phyloP scores from a whole-genome alignment of 176 grass and related monocot genomes.

The Thalia dealbata region DNA sequence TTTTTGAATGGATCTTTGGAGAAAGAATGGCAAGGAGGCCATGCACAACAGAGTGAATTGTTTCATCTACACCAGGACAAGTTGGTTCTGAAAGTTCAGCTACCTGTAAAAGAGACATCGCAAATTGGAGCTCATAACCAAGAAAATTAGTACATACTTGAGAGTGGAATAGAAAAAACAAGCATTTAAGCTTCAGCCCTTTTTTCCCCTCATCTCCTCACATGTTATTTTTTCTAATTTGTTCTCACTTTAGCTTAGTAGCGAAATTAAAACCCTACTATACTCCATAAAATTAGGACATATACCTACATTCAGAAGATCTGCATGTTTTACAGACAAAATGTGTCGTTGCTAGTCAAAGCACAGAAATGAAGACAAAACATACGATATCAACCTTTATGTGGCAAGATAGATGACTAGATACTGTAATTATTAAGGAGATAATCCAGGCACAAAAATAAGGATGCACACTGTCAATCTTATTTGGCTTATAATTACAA shows the following conservation, averaged over 20 bases:
- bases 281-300: no score
- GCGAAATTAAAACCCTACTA: no score
- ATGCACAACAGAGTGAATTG: slow-evolving; percentile 89
- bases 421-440: not conserved
- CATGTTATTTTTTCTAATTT: not conserved
- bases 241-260: no score
- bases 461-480: not conserved
- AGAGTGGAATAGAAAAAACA: not conserved
- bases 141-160: slow-evolving; percentile 2
- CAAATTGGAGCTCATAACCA: not conserved
- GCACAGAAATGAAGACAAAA: not conserved
- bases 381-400: not conserved
- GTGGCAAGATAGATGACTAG: not conserved
- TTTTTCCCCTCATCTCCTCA: not conserved
- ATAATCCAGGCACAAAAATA: not conserved
- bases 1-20: slow-evolving; percentile 77
- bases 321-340: no score
- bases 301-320: no score
- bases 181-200: no score
- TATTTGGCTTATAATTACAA: slow-evolving; percentile 1
- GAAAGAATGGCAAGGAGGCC: slow-evolving; percentile 89
- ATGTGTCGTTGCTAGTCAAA: not conserved
- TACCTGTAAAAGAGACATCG: slow-evolving; percentile 43
- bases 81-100: slow-evolving; percentile 92
- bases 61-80: slow-evolving; percentile 62